Conservation (phyloP, 352 stramenopile species). For the Globisporangium parvum region DNA sequence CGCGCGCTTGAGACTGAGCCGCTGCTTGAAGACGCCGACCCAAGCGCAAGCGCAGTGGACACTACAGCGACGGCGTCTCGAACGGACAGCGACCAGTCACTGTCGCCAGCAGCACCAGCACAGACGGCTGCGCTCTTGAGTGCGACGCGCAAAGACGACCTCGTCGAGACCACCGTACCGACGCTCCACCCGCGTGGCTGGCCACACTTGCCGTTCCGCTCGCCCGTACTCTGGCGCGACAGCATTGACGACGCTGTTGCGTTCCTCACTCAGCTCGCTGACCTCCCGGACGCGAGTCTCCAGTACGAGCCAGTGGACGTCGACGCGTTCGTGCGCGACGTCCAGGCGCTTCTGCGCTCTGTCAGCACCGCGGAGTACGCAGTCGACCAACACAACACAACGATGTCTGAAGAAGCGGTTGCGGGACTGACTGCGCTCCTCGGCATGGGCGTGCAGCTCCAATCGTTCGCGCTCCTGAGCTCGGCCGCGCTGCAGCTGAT, state of each 20-base stretch:
- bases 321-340: constrained; percentile 25
- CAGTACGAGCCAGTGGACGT: constrained; percentile 64
- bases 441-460: constrained; percentile 46
- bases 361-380: constrained; percentile 12
- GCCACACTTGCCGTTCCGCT: constrained; percentile 57
- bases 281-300: constrained; percentile 48
- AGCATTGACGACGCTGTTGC: constrained; percentile 29
- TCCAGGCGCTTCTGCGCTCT: constrained; percentile 15
- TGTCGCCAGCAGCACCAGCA: background rate
- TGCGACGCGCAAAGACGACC: constrained; percentile 26
- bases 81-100: background rate
- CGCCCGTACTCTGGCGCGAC: constrained; percentile 42
- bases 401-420: constrained; percentile 21
- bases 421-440: constrained; percentile 36
- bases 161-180: constrained; percentile 38
- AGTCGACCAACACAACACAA: background rate
- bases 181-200: constrained; percentile 52
- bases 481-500: constrained; percentile 31
- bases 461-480: constrained; percentile 57
- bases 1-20: constrained; percentile 38
- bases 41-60: background rate
- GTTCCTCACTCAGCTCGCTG: constrained; percentile 41
- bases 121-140: constrained; percentile 14
- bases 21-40: constrained; percentile 4
- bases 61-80: background rate